Evolutionary conservation across 805 yeast genomes (phyloP).

Genomic region (Zygotorulaspora florentina): DNA sequence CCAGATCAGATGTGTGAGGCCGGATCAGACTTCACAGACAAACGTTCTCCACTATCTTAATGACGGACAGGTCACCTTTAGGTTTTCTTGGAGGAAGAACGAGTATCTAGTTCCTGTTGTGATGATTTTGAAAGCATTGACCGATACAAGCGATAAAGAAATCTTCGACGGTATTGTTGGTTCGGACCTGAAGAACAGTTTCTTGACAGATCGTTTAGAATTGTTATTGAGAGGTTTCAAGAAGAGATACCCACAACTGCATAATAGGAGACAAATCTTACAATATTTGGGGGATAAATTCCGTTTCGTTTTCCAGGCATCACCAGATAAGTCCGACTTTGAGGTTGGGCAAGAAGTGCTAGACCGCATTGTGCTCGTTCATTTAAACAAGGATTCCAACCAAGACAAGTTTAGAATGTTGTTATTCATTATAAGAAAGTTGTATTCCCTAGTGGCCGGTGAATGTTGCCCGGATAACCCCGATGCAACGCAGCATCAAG

Average conservation of each 20-base stretch:
- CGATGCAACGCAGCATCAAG: constrained; percentile 99
- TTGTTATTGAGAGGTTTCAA: constrained; percentile 84
- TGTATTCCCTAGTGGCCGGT: constrained; percentile 92
- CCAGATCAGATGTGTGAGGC: constrained; percentile 89
- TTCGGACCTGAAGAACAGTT: constrained; percentile 77
- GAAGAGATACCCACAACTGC: constrained; percentile 57
- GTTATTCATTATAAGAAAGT: constrained; percentile 90
- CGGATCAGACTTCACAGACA: constrained; percentile 96
- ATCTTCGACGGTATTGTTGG: constrained; percentile 96
- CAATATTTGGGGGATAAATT: constrained; percentile 95
- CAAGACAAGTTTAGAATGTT: constrained; percentile 82
- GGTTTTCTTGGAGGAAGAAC: constrained; percentile 96
- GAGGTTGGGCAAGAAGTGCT: constrained; percentile 88
- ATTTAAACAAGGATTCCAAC: constrained; percentile 53
- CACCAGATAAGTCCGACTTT: constrained; percentile 81
- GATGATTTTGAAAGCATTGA: constrained; percentile 85
- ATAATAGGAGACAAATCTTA: constrained; percentile 81
- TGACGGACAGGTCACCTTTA: constrained; percentile 93
- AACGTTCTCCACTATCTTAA: constrained; percentile 93
- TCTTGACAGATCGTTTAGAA: constrained; percentile 97
- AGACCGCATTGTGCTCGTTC: constrained; percentile 82
- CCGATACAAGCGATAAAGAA: constrained; percentile 89
- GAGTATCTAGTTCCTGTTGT: constrained; percentile 91
- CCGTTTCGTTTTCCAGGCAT: constrained; percentile 85
- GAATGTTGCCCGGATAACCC: constrained; percentile 97